A percentile compares a stretch with the other conserved stretches of the same genome.
These are phyloP conservation scores for Geoglossum glabrum DNA, from an alignment of 495 filamentous ascomycete species.

Conservation along the genomic window DNA sequence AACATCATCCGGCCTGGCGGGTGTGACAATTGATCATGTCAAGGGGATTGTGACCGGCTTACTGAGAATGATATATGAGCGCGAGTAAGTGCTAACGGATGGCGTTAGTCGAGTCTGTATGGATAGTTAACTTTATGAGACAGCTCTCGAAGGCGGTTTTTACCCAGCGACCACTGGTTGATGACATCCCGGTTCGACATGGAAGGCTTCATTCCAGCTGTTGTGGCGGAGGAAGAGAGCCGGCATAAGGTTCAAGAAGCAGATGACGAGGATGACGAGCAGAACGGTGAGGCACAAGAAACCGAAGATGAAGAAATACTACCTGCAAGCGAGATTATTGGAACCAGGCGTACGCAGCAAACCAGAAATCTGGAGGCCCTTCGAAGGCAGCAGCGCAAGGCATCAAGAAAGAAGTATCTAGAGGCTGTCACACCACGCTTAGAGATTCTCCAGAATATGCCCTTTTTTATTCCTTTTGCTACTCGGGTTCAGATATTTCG, in stretches of 20 bases:
- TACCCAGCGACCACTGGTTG: conserved; percentile 72
- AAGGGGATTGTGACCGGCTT: conserved; percentile 66
- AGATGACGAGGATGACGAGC: conserved; percentile 21
- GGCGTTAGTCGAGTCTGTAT: not conserved
- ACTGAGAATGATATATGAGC: conserved; percentile 73
- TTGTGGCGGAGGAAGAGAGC: conserved; percentile 74
- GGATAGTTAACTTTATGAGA: not conserved
- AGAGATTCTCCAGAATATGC: conserved; percentile 88
- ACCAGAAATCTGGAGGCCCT: conserved; percentile 28
- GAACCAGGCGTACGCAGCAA: conserved; percentile 32
- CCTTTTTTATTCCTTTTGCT: conserved; percentile 86
- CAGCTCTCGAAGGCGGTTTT: conserved; percentile 63
- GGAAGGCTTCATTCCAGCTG: conserved; percentile 69
- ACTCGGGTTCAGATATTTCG: conserved; percentile 88
- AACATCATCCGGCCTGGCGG: conserved; percentile 31
- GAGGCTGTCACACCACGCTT: conserved; percentile 63
- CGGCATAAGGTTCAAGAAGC: conserved; percentile 41
- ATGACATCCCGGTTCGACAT: conserved; percentile 88
- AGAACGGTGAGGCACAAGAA: conserved; percentile 23
- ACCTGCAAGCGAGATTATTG: conserved; percentile 20
- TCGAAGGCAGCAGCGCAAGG: conserved; percentile 39
- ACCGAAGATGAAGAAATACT: conserved; percentile 25
- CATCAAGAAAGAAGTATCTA: conserved; percentile 42
- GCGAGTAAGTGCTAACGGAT: conserved; percentile 36
- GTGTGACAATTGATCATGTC: conserved; percentile 61